Conservation (phyloP, 179 eudicot species). For the Corrigiola litoralis region DNA sequence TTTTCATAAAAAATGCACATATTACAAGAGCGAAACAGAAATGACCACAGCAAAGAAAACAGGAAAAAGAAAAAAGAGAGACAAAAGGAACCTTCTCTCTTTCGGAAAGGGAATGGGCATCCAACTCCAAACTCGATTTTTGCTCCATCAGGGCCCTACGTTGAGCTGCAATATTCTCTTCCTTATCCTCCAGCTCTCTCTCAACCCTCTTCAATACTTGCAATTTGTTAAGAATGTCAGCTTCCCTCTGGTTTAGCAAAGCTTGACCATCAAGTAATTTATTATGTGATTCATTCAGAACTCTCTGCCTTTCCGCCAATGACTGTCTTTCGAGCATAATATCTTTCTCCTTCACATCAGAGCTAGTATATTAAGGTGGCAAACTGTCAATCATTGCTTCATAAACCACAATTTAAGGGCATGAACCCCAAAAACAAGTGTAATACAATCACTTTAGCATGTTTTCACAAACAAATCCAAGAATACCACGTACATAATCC, state of each 20-base stretch:
- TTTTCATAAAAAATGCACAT: neutral
- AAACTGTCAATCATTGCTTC: neutral
- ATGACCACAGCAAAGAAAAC: neutral
- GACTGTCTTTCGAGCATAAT: conserved; percentile 67
- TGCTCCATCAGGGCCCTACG: conserved; percentile 39
- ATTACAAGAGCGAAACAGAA: neutral
- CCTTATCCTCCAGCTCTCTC: conserved; percentile 59
- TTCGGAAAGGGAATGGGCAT: conserved; percentile 47
- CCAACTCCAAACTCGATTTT: conserved; percentile 40
- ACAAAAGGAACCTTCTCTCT: conserved; percentile 66
- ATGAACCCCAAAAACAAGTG: neutral
- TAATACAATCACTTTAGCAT: neutral
- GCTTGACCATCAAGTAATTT: conserved; percentile 72
- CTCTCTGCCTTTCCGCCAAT: conserved; percentile 59
- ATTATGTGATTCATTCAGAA: conserved; percentile 62
- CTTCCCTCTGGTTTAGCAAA: conserved; percentile 78
- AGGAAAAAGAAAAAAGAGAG: conserved; percentile 1
- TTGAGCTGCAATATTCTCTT: conserved; percentile 50
- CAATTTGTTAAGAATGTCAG: conserved; percentile 46
- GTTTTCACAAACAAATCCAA: too few relatives aligned
- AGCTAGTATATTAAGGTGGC: conserved; percentile 32
- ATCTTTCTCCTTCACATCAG: conserved; percentile 79
- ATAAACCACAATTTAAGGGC: neutral
- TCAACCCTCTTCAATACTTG: conserved; percentile 54
- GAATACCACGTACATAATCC: too few relatives aligned